Evolutionary conservation across 2,329 filamentous ascomycete species (phyloP).

Genomic region (Beauveria sp.): DNA sequence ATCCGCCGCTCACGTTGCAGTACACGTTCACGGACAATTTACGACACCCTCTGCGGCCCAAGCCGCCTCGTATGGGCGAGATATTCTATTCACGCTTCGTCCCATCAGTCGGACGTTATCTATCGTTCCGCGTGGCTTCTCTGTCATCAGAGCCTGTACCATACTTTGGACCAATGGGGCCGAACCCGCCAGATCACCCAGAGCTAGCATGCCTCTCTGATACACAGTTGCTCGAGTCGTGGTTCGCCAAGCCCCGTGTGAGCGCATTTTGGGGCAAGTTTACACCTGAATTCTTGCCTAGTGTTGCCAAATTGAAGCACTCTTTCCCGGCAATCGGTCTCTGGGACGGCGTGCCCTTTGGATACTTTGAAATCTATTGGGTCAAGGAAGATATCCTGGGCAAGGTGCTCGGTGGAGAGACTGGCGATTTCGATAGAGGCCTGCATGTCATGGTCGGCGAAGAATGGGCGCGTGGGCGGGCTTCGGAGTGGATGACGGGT

Average conservation of each 20-base stretch:
- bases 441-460: constrained; percentile 87
- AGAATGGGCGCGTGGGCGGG: constrained; percentile 79
- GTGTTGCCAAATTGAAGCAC: constrained; percentile 58
- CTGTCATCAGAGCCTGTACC: constrained; percentile 55
- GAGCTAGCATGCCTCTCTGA: constrained; percentile 43
- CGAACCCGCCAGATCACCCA: constrained; percentile 29
- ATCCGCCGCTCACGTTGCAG: constrained; percentile 73
- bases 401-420: constrained; percentile 54
- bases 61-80: constrained; percentile 83
- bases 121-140: constrained; percentile 82
- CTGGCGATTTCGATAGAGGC: constrained; percentile 78
- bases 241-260: constrained; percentile 84
- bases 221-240: constrained; percentile 61
- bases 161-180: constrained; percentile 52
- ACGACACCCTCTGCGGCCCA: constrained; percentile 79
- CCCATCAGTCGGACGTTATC: constrained; percentile 71
- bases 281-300: constrained; percentile 57
- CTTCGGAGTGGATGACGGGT: constrained; percentile 74
- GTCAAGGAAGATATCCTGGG: constrained; percentile 85
- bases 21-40: constrained; percentile 72
- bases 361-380: constrained; percentile 98
- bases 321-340: constrained; percentile 87
- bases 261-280: constrained; percentile 74
- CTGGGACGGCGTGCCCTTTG: constrained; percentile 93
- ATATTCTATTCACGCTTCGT: constrained; percentile 86